Percentiles rank a stretch among this genome's conserved stretches.
phyloP scores from a whole-genome alignment of 2,329 filamentous ascomycete genomes.

The Aspergillus caelatus region DNA sequence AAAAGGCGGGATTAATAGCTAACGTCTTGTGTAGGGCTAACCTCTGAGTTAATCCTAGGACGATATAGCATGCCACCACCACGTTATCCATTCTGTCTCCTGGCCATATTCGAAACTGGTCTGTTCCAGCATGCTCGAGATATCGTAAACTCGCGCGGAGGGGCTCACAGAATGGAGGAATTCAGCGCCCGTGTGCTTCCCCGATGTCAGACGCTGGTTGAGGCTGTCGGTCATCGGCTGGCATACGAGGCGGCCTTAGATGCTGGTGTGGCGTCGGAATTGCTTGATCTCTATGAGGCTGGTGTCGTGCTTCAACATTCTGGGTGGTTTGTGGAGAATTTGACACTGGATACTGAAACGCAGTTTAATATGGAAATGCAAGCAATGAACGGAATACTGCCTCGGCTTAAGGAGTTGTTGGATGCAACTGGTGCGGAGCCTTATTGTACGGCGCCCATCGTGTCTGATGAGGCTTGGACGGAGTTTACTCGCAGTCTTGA shows the following conservation, averaged over 20 bases:
- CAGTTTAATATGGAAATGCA: not conserved
- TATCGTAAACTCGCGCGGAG: slow-evolving; percentile 4
- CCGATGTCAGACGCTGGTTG: slow-evolving; percentile 18
- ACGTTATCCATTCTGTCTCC: slow-evolving; percentile 8
- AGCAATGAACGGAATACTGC: not conserved
- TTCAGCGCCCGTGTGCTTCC: slow-evolving; percentile 24
- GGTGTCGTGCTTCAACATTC: slow-evolving; percentile 15
- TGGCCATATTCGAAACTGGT: slow-evolving; percentile 22
- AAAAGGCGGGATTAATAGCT: not conserved
- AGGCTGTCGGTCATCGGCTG: slow-evolving; percentile 26
- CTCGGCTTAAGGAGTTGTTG: not conserved
- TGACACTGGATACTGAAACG: not conserved
- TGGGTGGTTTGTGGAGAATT: slow-evolving; percentile 18
- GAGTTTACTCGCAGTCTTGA: not conserved
- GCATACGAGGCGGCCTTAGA: slow-evolving; percentile 23
- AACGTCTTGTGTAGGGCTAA: slow-evolving; percentile 19
- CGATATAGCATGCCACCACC: slow-evolving; percentile 24
- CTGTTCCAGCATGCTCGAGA: slow-evolving; percentile 10
- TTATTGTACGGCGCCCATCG: not conserved
- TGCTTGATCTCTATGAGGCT: slow-evolving; percentile 20
- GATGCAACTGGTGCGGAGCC: not conserved
- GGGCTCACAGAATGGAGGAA: slow-evolving; percentile 15
- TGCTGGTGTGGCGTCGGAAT: slow-evolving; percentile 11
- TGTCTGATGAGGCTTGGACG: not conserved
- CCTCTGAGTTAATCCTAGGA: slow-evolving; percentile 25